Evolutionary conservation across 192 early-diverging fungal genomes (phyloP), one percentile per base, ranked within the genome.

Genomic region (Phycomyces nitens): DNA sequence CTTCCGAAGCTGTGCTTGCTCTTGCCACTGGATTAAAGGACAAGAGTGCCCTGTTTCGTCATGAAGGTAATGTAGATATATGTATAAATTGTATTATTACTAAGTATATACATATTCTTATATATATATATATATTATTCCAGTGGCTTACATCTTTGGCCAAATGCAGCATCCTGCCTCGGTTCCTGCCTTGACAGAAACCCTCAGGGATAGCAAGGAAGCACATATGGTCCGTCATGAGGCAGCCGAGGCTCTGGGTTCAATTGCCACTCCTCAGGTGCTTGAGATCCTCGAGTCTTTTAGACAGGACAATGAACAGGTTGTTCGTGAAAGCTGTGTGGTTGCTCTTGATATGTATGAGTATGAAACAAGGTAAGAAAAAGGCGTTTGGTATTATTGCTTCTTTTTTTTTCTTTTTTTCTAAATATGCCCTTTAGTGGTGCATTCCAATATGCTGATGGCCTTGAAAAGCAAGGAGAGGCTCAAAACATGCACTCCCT

Each of bases 301-400:
- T 68, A 72, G 79, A 52, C 66, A 83, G 5, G 95, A 97, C 70
- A 62, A 84, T 5, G 91, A 92, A 58, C 81, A 82, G 11, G 92
- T 96, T 10, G 94, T 99, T 8, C 84, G 91, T 47, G 94, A 99
- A 68, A 89, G 86, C 71, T 95, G 94, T 77, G 72, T 90, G 8
- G 93, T 99, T 42, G 97, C 94, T 4, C 78, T 99, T 62, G 97
- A 99, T 59, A 99, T 99, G 94, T 92, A 85, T 56, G 95, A 93
- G 59, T 86, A 95, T 70, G 94, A 97, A 77, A 89, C 82, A 22
- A 68, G 66, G 66, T 68, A 68, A 67, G 16, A 39, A 52, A 15
- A 24, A 21, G 14, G 12, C 34, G 38, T 20, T 11, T 58, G 7
- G 1, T 56, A 44, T 58, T 58, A 18, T 38, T 24, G 9, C 16